Evolutionary conservation across 257 asterid genomes (phyloP).

Genomic region (Lithospermum erythrorhizon): DNA sequence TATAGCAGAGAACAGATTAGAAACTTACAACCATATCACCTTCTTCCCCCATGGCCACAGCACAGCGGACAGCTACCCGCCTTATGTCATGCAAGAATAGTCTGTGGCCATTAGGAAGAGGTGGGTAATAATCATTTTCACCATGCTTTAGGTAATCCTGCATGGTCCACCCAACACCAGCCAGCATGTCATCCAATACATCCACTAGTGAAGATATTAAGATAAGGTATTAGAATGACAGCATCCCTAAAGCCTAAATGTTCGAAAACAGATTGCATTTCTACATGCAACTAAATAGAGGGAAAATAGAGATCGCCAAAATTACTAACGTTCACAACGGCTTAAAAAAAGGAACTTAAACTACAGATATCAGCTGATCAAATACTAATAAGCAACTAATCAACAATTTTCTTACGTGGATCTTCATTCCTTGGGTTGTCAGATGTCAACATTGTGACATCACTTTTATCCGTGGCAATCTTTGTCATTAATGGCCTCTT

Average conservation of each 20-base stretch:
- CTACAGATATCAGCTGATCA: neutral
- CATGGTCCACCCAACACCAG: conserved; percentile 93
- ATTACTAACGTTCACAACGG: neutral
- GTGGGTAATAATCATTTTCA: conserved; percentile 94
- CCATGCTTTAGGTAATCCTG: conserved; percentile 91
- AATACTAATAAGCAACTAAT: neutral
- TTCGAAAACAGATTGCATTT: neutral
- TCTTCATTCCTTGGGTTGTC: conserved; percentile 87
- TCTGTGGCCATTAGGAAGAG: conserved; percentile 86
- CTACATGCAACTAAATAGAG: neutral
- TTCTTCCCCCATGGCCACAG: conserved; percentile 99
- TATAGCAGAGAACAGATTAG: conserved; percentile 1
- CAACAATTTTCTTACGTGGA: conserved; percentile 52
- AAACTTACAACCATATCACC: conserved; percentile 90
- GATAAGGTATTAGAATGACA: conserved; percentile 5
- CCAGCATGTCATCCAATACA: conserved; percentile 87
- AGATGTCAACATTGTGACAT: conserved; percentile 79
- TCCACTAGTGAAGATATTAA: conserved; percentile 51
- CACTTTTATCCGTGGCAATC: conserved; percentile 82
- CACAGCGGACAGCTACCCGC: conserved; percentile 93
- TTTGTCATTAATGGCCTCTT: conserved; percentile 92
- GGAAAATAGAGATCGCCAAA: neutral
- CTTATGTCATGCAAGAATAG: conserved; percentile 87
- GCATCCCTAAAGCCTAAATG: neutral
- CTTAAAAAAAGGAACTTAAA: neutral